Evolutionary conservation across 208 protist genomes (phyloP).

Genomic region (Leptomonas seymouri): DNA sequence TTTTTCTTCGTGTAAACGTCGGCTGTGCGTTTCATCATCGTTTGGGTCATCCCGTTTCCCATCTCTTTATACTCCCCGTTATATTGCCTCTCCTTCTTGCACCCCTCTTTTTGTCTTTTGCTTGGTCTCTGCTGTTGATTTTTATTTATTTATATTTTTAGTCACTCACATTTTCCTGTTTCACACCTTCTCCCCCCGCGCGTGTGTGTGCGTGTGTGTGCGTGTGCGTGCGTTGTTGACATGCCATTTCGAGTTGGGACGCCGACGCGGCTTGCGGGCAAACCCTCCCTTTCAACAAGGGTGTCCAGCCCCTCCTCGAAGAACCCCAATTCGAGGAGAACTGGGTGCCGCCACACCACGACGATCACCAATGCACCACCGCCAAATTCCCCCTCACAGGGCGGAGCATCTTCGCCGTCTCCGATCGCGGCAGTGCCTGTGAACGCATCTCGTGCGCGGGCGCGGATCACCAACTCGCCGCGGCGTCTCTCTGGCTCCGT

Average conservation of each 20-base stretch:
- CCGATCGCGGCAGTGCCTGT: slow-evolving; percentile 1
- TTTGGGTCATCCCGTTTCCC: neutral
- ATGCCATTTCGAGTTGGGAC: slow-evolving; percentile 10
- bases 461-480: neutral
- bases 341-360: neutral
- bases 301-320: neutral
- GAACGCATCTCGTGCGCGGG: neutral
- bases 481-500: neutral
- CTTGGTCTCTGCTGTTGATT: neutral
- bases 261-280: neutral
- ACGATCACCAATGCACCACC: neutral
- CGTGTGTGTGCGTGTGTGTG: slow-evolving; percentile 1
- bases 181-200: no score
- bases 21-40: no score
- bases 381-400: neutral
- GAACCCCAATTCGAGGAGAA: neutral
- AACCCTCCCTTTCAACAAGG: neutral
- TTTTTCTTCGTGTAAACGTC: slow-evolving; percentile 10
- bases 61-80: slow-evolving; percentile 15
- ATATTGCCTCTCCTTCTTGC: no score
- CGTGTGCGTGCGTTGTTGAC: neutral
- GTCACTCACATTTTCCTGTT: no score
- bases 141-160: no score
- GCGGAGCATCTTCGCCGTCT: neutral
- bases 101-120: slow-evolving; percentile 11